These are phyloP conservation scores for Fusarium drepaniforme DNA, from an alignment of 2,329 filamentous ascomycete genomes.

Conservation along the genomic window DNA sequence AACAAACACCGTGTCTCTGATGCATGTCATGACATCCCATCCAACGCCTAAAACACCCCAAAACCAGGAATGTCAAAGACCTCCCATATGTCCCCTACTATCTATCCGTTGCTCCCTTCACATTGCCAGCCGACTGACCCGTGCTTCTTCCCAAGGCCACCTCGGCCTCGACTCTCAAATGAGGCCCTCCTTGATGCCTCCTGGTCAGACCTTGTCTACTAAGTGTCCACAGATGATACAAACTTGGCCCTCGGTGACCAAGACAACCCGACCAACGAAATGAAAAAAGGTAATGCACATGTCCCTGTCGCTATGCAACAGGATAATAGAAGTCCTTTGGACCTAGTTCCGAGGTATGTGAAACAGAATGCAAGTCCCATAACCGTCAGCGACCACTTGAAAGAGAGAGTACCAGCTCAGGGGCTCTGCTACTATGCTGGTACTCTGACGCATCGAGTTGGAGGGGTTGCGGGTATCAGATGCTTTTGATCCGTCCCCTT, in stretches of 20 bases:
- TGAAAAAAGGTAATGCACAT: conserved; percentile 26
- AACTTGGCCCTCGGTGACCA: conserved; percentile 11
- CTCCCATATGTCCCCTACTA: conserved; percentile 21
- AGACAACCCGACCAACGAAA: conserved; percentile 15
- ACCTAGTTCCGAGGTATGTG: conserved; percentile 39
- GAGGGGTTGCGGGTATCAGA: conserved; percentile 49
- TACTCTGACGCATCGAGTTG: conserved; percentile 35
- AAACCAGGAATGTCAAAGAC: conserved; percentile 33
- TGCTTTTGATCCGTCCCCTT: conserved; percentile 47
- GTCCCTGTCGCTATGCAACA: conserved; percentile 22
- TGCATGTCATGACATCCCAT: conserved; percentile 42
- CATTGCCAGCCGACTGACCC: conserved; percentile 14
- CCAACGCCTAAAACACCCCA: conserved; percentile 45
- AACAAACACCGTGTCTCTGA: conserved; percentile 44
- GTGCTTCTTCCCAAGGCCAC: conserved; percentile 11
- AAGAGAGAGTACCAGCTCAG: conserved; percentile 25
- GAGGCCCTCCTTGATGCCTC: conserved; percentile 10
- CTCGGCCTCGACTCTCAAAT: conserved; percentile 2
- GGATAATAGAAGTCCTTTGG: conserved; percentile 19
- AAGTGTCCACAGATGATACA: conserved; percentile 12
- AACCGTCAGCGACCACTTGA: conserved; percentile 36
- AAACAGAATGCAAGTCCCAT: conserved; percentile 45
- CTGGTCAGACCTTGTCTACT: conserved; percentile 18
- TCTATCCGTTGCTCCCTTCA: conserved; percentile 30
- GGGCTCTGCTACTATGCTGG: conserved; percentile 21